Conservation (phyloP, 2,329 filamentous ascomycete genomes). For the Massarina eburnea region DNA sequence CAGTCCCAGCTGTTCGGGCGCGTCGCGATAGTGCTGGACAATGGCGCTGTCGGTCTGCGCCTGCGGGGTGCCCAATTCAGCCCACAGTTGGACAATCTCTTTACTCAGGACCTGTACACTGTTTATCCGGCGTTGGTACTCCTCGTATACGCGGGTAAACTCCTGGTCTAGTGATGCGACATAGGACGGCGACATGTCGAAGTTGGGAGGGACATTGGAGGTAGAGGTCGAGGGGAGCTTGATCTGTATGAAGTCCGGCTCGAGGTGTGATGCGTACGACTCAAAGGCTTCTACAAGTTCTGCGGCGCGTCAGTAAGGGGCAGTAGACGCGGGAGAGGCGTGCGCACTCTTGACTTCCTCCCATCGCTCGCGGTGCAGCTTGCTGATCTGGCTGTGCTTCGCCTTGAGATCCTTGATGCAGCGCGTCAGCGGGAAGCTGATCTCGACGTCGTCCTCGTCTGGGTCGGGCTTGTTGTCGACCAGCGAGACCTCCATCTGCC, state of each 20-base stretch:
- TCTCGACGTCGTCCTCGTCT: conserved; percentile 63
- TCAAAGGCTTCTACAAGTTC: conserved; percentile 92
- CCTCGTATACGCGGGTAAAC: conserved; percentile 93
- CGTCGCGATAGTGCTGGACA: conserved; percentile 84
- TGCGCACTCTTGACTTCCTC: conserved; percentile 89
- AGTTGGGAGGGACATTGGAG: conserved; percentile 74
- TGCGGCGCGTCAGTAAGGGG: conserved; percentile 42
- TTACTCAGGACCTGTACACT: conserved; percentile 75
- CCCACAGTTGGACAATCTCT: conserved; percentile 92
- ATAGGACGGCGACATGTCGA: conserved; percentile 90
- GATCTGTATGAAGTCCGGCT: conserved; percentile 83
- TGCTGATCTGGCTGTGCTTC: conserved; percentile 78
- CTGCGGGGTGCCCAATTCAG: conserved; percentile 90
- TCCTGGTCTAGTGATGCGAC: conserved; percentile 84
- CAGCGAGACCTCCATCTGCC: conserved; percentile 89
- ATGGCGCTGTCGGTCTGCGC: conserved; percentile 87
- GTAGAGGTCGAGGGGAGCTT: conserved; percentile 79
- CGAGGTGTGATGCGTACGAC: conserved; percentile 94
- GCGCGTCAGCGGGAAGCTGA: conserved; percentile 79
- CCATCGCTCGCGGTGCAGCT: conserved; percentile 85
- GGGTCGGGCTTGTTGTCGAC: conserved; percentile 68
- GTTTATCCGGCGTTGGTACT: conserved; percentile 82
- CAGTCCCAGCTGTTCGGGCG: conserved; percentile 90
- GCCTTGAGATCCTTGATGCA: conserved; percentile 83
- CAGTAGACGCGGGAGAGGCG: not conserved